A percentile compares a stretch with the other conserved stretches of the same genome.
phyloP scores from a whole-genome alignment of 305 asterid genomes.

The Fraxinus paxiana region DNA sequence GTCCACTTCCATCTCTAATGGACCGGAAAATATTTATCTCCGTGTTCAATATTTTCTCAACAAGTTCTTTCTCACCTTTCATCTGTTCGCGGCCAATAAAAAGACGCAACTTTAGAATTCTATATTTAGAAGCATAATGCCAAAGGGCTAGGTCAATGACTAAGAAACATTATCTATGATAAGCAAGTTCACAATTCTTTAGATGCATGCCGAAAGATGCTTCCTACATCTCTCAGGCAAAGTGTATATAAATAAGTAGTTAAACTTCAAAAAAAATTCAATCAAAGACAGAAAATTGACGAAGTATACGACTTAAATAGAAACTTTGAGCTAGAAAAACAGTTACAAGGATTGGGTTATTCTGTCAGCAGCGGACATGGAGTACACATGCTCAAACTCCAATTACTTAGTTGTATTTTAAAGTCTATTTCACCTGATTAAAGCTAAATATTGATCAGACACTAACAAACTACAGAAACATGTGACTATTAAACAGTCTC shows the following conservation, averaged over 20 bases:
- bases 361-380: not conserved
- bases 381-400: not conserved
- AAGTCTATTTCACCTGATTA: not conserved
- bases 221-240: not conserved
- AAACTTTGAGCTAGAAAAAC: not conserved
- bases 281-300: not conserved
- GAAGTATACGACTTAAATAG: not conserved
- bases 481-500: not conserved
- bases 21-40: slow-evolving; percentile 86
- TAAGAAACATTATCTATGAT: not conserved
- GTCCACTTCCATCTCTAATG: slow-evolving; percentile 94
- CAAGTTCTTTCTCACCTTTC: slow-evolving; percentile 88
- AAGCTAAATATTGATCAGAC: not conserved
- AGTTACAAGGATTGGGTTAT: not conserved
- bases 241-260: not conserved
- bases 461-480: not conserved
- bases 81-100: slow-evolving; percentile 41
- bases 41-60: slow-evolving; percentile 88
- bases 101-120: not conserved
- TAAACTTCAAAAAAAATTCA: not conserved
- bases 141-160: not conserved
- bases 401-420: not conserved
- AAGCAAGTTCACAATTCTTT: not conserved
- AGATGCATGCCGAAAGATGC: not conserved
- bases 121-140: not conserved